Evolutionary conservation across 164 flowering plant genomes (phyloP), one percentile per base, ranked within the genome.

Genomic region (Nelumbo lutea): DNA sequence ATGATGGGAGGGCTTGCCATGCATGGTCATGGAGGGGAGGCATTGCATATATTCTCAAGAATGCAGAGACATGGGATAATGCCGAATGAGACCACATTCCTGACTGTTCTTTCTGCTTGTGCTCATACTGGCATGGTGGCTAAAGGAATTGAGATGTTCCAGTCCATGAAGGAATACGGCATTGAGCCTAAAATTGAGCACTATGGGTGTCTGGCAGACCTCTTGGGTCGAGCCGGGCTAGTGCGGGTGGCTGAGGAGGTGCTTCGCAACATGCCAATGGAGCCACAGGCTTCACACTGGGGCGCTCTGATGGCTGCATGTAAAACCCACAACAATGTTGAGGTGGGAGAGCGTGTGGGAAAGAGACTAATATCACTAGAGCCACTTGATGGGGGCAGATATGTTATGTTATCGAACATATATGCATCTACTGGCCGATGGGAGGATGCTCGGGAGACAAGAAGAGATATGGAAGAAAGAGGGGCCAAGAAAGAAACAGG

Each of bases 401-500:
- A 72, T 41, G 48, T 72, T n/a, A 38, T 61, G 50, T 72, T 72
- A 40, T 66, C 75, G 9, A 72, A 72, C 66, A 61, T 72, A 5
- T 72, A 72, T 67, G 66, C 62, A 2, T 50, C 66, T 40, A 39
- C 59, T 13, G 75, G 75, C 4, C 59, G 66, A 67, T 61, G 67
- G 70, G 75, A 66, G 40, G 66, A 72, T 72, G 75, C 70, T 41
- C 68, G 41, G 6, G 39, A 44, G 48, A 59, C 51, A 44, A 52
- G 75, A 62, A 65, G 43, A 67, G 70, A 61, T 41, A 72, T 72
- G 75, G 69, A 66, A 43, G 66, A 61, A 38, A 72, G 39, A 6
- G 70, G 75, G n/a, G 75, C 69, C 15, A 66, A 72, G 61, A 66
- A 65, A 53, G 75, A 66, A 59, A 63, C 68, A n/a, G 76, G 76